These are phyloP conservation scores for Tylopilus sp. DNA, from an alignment of 768 basidiomycete genomes.

Conservation along the genomic window DNA sequence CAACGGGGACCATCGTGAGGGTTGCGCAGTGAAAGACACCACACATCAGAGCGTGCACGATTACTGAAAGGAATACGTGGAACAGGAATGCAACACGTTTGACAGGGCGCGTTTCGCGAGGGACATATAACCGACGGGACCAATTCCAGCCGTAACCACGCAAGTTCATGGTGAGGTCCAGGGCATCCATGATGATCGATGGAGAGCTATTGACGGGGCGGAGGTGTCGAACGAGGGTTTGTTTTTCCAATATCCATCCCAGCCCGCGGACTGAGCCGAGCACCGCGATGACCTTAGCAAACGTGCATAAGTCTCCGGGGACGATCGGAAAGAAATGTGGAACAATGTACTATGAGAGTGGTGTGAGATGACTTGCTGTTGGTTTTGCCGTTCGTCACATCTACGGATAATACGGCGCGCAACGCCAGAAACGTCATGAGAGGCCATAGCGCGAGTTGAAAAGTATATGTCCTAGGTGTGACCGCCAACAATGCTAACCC, in stretches of 20 bases:
- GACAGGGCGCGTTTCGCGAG: not conserved
- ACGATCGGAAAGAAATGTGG: no score
- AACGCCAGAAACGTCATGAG: not conserved
- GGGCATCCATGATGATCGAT: conserved; percentile 2
- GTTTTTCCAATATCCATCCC: not conserved
- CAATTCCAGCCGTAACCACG: conserved; percentile 2
- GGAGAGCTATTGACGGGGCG: not conserved
- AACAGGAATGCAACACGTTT: not conserved
- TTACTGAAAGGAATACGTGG: not conserved
- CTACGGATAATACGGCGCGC: not conserved
- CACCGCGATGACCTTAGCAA: not conserved
- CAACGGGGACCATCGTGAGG: not conserved
- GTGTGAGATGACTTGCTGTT: not conserved
- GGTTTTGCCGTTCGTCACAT: not conserved
- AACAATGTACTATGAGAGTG: not conserved
- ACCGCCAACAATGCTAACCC: not conserved
- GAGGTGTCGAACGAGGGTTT: not conserved
- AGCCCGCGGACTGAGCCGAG: not conserved
- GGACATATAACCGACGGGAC: not conserved
- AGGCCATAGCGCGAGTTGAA: conserved; percentile 2
- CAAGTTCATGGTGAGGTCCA: not conserved
- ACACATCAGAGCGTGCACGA: not conserved
- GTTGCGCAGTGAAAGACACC: not conserved
- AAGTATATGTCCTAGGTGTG: not conserved
- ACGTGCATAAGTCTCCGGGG: not conserved